Evolutionary conservation across 2,329 filamentous ascomycete genomes (phyloP), one percentile per base, ranked within the genome.

Genomic region (Claviceps spartinae): DNA sequence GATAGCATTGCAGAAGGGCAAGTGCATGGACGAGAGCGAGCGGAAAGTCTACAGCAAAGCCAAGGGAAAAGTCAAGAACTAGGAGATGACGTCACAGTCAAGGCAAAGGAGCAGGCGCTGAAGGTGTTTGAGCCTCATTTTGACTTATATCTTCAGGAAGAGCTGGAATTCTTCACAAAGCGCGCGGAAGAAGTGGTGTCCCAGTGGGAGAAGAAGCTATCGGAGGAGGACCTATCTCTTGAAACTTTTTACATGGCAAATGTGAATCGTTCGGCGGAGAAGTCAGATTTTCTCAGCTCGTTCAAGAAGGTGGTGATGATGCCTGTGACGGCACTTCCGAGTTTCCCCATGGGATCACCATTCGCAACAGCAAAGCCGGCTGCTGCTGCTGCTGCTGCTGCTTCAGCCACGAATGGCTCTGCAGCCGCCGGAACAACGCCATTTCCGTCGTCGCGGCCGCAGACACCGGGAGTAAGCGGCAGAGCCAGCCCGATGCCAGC

Each of bases 221-320:
- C 83, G 0, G 91, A 95, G 60, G 87, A 96, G 68, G 90, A 95
- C 58, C 89, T 88, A 16, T 86, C 85, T 2, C 83, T 87, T 0
- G 93, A 98, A 68, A 93, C 87, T 0, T 95, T 94, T 63, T 93
- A 89, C 70, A 96, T 97, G 91, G 86, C 85, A 24, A 96, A 89
- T 64, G 82, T 97, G 62, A 96, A 91, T 63, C 80, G 93, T 26
- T 89, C 95, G 65, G 93, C 89, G 1, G 93, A 94, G 57, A 98
- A 98, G 70, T 88, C 89, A 59, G 93, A 98, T 65, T 98, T 98
- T 61, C 65, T 98, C 55, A 93, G 84, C 46, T 95, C 90, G 0
- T 98, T 98, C 74, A 96, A 89, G 64, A 97, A 97, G 67, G 93
- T 98, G 8, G 87, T 98, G 57, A 96, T 98, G 90, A 94, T 95